Evolutionary conservation across 2,329 filamentous ascomycete species (phyloP).

Genomic region (Xylariaceae sp.): DNA sequence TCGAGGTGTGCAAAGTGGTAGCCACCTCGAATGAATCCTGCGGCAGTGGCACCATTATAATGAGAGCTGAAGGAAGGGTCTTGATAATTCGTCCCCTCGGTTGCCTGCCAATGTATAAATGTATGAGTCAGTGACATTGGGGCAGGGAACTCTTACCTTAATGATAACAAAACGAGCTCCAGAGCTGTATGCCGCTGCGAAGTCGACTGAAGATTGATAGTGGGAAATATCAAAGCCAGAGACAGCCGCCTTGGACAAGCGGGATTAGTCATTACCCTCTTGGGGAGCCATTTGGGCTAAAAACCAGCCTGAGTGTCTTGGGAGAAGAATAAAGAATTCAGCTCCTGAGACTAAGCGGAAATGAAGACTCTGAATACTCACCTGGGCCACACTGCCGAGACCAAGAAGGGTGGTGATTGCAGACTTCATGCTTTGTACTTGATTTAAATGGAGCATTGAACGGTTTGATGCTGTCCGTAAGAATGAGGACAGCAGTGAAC

Average conservation of each 20-base stretch:
- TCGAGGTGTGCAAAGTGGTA: constrained; percentile 55
- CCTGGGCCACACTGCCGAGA: constrained; percentile 20
- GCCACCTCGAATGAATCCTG: constrained; percentile 52
- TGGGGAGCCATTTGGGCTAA: no score
- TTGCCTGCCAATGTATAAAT: constrained; percentile 39
- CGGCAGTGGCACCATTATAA: constrained; percentile 48
- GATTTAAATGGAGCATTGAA: no score
- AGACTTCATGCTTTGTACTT: constrained; percentile 23
- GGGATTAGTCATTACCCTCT: no score
- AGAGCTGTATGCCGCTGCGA: constrained; percentile 34
- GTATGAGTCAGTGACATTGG: not conserved
- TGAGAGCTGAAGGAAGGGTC: constrained; percentile 47
- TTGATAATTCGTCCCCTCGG: constrained; percentile 48
- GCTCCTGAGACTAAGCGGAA: no score
- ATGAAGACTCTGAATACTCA: no score
- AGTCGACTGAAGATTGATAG: constrained; percentile 40
- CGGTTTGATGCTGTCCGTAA: no score
- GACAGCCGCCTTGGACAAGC: no score
- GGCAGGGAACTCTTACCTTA: constrained; percentile 32
- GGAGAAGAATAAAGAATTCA: no score
- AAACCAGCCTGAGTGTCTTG: no score
- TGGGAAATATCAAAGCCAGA: constrained; percentile 43
- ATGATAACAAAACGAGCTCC: constrained; percentile 46
- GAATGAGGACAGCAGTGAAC: no score
- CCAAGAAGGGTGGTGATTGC: constrained; percentile 13